Base-by-base conservation (phyloP, 2,329 filamentous ascomycete genomes). In the Phoma sp. region DNA sequence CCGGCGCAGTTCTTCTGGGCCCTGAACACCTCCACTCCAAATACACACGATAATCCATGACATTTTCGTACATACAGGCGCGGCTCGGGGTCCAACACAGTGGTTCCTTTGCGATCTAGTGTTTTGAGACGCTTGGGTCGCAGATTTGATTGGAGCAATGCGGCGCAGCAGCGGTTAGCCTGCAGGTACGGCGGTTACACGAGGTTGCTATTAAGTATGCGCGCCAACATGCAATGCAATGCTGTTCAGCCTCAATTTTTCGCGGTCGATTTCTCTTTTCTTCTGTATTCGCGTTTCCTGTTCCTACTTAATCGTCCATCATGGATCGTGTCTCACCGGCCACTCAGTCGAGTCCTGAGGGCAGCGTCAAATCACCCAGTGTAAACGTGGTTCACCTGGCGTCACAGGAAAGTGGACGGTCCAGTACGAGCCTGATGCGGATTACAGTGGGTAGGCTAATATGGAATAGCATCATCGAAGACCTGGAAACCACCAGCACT, bases 401-500 rank as follows among this genome's bases (percentile, higher is more conserved):
- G 2, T 51, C 40, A 9, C 48, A 39, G 28, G 25, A n/a, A 1
- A 20, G 32, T 15, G 15, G 10, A 14, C 5, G 4, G 26, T 15
- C 14, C 5, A 25, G 48, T 51, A n/a, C 14, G 23, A 43, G 1
- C 2, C 7, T 17, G 7, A 1, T 11, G 4, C 12, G 3, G 7
- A 14, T 39, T 4, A 3, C 10, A 1, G 17, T 21, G 3, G 1
- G 3, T 34, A 17, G 32, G 12, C n/a, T 38, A n/a, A 47, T 7
- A 5, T 15, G 4, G 1, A 10, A 14, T 6, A 47, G 45, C 17
- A 1, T 9, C 23, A n/a, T 9, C 23, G 9, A 47, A 47, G 25
- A 20, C 17, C 7, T 71, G 68, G 68, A 67, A 59, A 21, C 62
- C 66, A 11, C 21, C 39, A 9, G 62, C 65, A 4, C 56, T 67